Percentiles rank a stretch among this genome's conserved stretches.
phyloP scores from a whole-genome alignment of 2,329 filamentous ascomycete genomes.

The Huntiella decipiens region DNA sequence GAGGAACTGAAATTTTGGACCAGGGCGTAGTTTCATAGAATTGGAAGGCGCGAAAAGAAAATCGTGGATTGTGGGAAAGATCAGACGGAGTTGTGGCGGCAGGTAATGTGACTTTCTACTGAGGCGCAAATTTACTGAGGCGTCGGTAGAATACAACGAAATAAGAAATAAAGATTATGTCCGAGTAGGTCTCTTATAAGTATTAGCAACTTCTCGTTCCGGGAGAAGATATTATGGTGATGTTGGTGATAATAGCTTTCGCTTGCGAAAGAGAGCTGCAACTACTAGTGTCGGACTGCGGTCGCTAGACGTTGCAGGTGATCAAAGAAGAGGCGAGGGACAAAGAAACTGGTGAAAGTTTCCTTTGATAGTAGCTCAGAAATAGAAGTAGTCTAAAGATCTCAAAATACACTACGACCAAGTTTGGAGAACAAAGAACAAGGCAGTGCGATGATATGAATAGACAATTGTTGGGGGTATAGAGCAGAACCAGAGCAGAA shows the following conservation, averaged over 20 bases:
- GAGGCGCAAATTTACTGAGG: background rate
- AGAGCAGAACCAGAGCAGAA: background rate
- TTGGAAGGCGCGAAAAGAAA: background rate
- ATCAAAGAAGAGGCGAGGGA: slow-evolving; percentile 2
- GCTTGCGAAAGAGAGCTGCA: background rate
- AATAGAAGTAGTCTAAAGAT: too few species aligned
- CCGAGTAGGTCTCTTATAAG: background rate
- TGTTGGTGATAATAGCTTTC: background rate
- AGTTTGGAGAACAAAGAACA: slow-evolving; percentile 4
- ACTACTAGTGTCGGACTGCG: background rate
- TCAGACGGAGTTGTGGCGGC: background rate
- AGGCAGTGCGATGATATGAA: background rate
- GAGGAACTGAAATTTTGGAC: too few species aligned
- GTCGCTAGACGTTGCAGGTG: slow-evolving; percentile 1
- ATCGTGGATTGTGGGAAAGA: slow-evolving; percentile 2
- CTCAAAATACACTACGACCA: too few species aligned
- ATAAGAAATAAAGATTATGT: slow-evolving; percentile 4
- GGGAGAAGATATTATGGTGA: slow-evolving; percentile 3
- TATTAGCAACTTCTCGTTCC: background rate
- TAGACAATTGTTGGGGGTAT: background rate
- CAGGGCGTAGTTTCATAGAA: background rate
- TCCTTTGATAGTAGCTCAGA: too few species aligned
- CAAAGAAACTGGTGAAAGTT: slow-evolving; percentile 3
- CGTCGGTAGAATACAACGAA: background rate
- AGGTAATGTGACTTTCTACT: background rate